Conservation (phyloP, 768 basidiomycete species). For the Piloderma croceum region DNA sequence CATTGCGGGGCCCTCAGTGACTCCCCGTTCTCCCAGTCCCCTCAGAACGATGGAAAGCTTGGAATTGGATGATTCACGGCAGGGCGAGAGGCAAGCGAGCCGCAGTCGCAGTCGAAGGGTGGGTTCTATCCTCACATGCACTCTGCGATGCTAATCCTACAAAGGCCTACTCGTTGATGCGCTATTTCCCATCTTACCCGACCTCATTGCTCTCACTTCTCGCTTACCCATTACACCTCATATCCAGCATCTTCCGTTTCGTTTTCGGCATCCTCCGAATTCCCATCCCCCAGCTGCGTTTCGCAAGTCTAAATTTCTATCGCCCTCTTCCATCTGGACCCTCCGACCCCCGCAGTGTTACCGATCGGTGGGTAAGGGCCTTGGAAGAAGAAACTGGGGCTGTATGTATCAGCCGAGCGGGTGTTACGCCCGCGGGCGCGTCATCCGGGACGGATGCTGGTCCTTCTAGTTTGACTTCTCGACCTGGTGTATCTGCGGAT, state of each 20-base stretch:
- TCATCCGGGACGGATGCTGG: slow-evolving; percentile 34
- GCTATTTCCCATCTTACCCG: slow-evolving; percentile 15
- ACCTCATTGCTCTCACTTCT: slow-evolving; percentile 45
- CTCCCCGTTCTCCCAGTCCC: slow-evolving; percentile 3
- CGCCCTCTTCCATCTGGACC: slow-evolving; percentile 32
- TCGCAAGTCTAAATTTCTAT: slow-evolving; percentile 45
- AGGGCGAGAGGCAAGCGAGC: slow-evolving; percentile 19
- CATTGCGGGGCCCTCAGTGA: slow-evolving; percentile 9
- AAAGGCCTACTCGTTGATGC: slow-evolving; percentile 2
- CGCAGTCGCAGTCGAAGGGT: slow-evolving; percentile 12
- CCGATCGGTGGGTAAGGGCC: slow-evolving; percentile 72
- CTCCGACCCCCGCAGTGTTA: slow-evolving; percentile 44
- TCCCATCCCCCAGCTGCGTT: slow-evolving; percentile 54
- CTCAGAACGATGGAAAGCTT: slow-evolving; percentile 34
- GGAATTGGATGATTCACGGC: slow-evolving; percentile 49
- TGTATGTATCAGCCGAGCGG: slow-evolving; percentile 44
- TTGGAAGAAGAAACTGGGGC: slow-evolving; percentile 86
- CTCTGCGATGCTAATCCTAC: slow-evolving; percentile 11
- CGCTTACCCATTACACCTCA: slow-evolving; percentile 53
- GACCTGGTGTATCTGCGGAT: slow-evolving; percentile 22
- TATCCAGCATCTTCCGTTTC: slow-evolving; percentile 58
- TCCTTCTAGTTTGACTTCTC: slow-evolving; percentile 42
- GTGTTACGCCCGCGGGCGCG: slow-evolving; percentile 29
- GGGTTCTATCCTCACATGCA: slow-evolving; percentile 9
- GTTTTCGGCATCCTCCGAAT: slow-evolving; percentile 63